Conservation (phyloP, 1,139 yeast species). For the Meyerozyma elateridarum region DNA sequence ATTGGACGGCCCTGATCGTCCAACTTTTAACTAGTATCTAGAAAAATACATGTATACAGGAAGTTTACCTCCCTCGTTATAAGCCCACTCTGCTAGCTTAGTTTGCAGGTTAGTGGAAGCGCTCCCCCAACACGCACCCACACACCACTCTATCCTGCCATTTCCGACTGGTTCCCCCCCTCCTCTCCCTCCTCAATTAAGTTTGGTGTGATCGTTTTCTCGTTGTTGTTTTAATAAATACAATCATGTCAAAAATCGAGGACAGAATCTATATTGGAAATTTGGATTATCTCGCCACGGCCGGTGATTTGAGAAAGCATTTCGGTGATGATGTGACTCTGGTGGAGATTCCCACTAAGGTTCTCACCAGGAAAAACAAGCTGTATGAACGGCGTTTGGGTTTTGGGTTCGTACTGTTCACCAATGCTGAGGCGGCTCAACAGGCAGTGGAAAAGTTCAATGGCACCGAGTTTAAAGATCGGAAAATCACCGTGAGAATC, state of each 20-base stretch:
- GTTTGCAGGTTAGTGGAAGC: no score
- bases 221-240: no score
- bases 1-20: no score
- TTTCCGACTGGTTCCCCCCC: no score
- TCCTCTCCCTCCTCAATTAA: no score
- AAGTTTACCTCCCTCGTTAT: no score
- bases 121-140: no score
- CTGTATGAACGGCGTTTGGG: slow-evolving; percentile 41
- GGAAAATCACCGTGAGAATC: slow-evolving; percentile 45
- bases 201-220: no score
- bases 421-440: slow-evolving; percentile 39
- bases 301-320: slow-evolving; percentile 44
- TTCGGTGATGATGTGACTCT: slow-evolving; percentile 16
- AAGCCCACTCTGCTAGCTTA: no score
- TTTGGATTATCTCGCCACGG: slow-evolving; percentile 48
- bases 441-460: slow-evolving; percentile 41
- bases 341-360: slow-evolving; percentile 40
- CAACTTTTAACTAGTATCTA: no score
- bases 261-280: slow-evolving; percentile 41
- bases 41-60: no score
- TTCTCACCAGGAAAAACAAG: slow-evolving; percentile 27
- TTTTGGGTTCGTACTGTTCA: slow-evolving; percentile 52
- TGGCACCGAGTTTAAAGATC: slow-evolving; percentile 42
- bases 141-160: no score
- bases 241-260: slow-evolving; percentile 3